These are phyloP conservation scores for Lunularia cruciata DNA, from an alignment of 225 moss, liverwort and hornwort genomes.

Conservation along the genomic window DNA sequence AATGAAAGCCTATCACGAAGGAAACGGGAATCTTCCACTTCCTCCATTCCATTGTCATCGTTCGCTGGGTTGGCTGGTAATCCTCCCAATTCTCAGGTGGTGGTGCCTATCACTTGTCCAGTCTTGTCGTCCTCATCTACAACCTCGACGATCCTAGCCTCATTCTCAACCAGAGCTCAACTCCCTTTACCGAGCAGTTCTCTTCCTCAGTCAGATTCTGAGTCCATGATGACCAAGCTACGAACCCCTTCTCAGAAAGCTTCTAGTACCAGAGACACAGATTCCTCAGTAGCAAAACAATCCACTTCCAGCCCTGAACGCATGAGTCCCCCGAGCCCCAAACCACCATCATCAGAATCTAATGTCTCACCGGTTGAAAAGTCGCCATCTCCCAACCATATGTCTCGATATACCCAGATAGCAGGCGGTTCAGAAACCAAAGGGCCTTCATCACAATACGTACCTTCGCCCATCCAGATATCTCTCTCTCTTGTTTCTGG, in stretches of 20 bases:
- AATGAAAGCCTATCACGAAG: not conserved
- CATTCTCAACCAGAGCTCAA: not conserved
- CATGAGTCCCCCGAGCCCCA: not conserved
- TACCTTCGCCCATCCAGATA: not conserved
- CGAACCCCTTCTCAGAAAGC: not conserved
- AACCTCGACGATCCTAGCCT: not conserved
- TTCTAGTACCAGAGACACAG: too few relatives aligned
- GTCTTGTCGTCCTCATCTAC: not conserved
- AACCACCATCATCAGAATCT: slow-evolving; percentile 6
- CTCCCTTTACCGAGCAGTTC: not conserved
- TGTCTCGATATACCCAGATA: not conserved
- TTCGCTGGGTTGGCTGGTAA: too few relatives aligned
- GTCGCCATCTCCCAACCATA: not conserved
- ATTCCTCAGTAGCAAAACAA: not conserved
- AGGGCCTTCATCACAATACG: not conserved
- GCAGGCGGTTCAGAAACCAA: not conserved
- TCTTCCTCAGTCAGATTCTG: not conserved
- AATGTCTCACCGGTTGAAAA: not conserved
- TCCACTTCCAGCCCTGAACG: not conserved
- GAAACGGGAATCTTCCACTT: not conserved
- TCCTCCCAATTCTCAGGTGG: too few relatives aligned
- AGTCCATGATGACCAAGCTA: not conserved
- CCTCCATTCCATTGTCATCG: not conserved
- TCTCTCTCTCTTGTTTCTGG: not conserved
- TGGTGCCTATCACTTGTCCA: not conserved